Evolutionary conservation across 768 basidiomycete species (phyloP), one percentile per base, ranked within the genome.

Genomic region (Postia placenta): DNA sequence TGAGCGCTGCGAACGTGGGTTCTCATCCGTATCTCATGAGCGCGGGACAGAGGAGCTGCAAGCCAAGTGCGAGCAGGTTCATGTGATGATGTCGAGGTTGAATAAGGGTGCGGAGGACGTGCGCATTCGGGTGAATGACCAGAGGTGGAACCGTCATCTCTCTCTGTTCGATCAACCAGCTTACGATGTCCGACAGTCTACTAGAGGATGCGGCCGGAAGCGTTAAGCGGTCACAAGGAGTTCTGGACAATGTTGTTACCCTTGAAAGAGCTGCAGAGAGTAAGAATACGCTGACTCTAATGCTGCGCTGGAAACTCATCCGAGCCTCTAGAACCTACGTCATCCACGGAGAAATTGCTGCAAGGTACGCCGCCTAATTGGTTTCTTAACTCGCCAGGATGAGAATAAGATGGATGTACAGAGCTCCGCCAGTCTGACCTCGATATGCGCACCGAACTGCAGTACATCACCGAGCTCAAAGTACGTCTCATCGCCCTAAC

Each of bases 361-460:
- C 52, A 53, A 46, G 54, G 57, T 58, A 27, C 5, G 35, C 30
- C 15, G 17, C 5, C 12, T 9, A 7, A 7, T 0, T 15, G 11
- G 1, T 27, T 15, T 26, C 7, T 20, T 26, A 2, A n/a, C n/a
- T n/a, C n/a, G n/a, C n/a, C n/a, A n/a, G n/a, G n/a, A n/a, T n/a
- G n/a, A n/a, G n/a, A n/a, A n/a, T n/a, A n/a, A n/a, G n/a, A n/a
- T n/a, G n/a, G n/a, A n/a, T n/a, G 4, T 47, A 15, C 26, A 57
- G 87, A 87, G 42, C 73, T 89, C 36, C 75, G 75, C 30, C 79
- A 80, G 48, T 68, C 78, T 7, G 87, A 91, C 55, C 66, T 65
- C n/a, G 60, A 69, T 24, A 73, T 87, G 23, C 77, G 87, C 23
- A 67, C 72, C 45, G 85, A 88, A 60, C 67, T 87, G 5, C 74